Conservation (phyloP, 345 rosid genomes). For the Pistacia atlantica region DNA sequence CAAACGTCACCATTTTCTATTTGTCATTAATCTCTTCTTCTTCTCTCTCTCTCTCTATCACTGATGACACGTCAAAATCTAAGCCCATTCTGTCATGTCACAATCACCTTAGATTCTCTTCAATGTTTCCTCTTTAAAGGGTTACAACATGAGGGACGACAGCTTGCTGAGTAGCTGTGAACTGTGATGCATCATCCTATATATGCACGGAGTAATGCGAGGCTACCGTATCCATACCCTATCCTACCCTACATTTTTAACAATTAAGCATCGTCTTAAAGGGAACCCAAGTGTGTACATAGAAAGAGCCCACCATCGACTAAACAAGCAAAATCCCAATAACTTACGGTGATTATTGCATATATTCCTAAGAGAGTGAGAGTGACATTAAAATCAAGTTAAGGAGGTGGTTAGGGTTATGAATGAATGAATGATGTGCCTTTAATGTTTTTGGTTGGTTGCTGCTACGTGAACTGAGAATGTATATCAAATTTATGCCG, state of each 20-base stretch:
- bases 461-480: constrained; percentile 3
- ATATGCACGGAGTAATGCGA: background rate
- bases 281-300: background rate
- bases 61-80: constrained; percentile 44
- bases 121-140: constrained; percentile 42
- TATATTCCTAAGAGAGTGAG: constrained; percentile 1
- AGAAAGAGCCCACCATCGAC: background rate
- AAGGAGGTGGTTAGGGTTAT: too few species aligned
- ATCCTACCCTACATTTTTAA: constrained; percentile 12
- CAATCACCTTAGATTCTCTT: constrained; percentile 42
- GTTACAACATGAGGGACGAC: background rate
- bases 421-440: background rate
- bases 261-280: background rate
- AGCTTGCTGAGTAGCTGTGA: constrained; percentile 10
- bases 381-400: background rate
- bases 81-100: constrained; percentile 38
- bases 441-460: constrained; percentile 6
- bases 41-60: constrained; percentile 1
- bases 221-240: background rate
- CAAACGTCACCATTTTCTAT: constrained; percentile 12
- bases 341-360: background rate
- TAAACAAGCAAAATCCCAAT: background rate
- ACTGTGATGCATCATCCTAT: background rate
- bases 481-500: constrained; percentile 1
- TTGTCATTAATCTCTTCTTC: constrained; percentile 17